Evolutionary conservation across 129 eudicot species (phyloP), one percentile per base, ranked within the genome.

Genomic region (Cynara cardunculus): DNA sequence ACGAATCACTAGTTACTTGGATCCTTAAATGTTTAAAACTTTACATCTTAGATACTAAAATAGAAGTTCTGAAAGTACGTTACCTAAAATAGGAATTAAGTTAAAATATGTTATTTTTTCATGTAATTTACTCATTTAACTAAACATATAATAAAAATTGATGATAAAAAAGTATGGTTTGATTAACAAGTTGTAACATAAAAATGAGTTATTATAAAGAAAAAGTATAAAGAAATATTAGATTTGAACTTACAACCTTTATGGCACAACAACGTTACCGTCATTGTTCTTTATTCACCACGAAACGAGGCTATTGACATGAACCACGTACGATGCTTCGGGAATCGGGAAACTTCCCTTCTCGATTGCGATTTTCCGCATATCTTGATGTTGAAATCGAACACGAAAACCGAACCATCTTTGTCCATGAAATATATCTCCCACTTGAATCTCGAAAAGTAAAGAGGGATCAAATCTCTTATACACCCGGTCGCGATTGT

Each of bases 281-380:
- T n/a, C 39, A 9, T 59, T 73, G 30, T 72, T 61, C 61, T 69
- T 56, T 2, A 25, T 72, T 75, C 31, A 66, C 90, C 94, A 88
- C 5, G 90, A 88, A 75, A 84, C 79, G 26, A 88, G 92, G 82
- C 90, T 86, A 79, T 88, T 90, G 65, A 88, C 92, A 86, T 90
- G 95, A 70, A 83, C 76, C 6, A 61, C 11, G 25, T 66, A 86
- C 69, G 70, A 34, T 13, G 34, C 44, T 31, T 27, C 64, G n/a
- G n/a, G 1, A 12, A 19, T 5, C 37, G 61, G 59, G 16, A 71
- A 56, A 65, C 4, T 7, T 74, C 44, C 85, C 31, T 66, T 73
- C 16, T 44, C 39, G 25, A 56, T 69, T 35, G 71, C 81, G 12
- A 87, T 35, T 69, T 77, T 90, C 26, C 70, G 78, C 86, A 88